Conservation (phyloP, 345 rosid species). For the Rhodomyrtus tomentosa region DNA sequence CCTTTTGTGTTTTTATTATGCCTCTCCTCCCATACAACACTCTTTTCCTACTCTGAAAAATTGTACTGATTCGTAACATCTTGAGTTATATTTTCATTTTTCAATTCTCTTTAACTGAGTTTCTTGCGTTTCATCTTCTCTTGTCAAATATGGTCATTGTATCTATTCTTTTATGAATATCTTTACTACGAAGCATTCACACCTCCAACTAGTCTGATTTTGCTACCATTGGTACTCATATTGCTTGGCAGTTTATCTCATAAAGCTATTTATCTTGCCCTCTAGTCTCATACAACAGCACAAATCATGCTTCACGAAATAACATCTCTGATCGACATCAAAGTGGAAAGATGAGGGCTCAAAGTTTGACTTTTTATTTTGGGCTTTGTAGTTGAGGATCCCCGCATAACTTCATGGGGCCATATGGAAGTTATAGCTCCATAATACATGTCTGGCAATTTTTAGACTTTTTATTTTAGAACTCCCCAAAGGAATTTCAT, state of each 20-base stretch:
- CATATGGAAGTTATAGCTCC: not conserved
- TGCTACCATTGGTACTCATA: not conserved
- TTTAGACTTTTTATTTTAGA: not conserved
- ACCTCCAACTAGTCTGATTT: not conserved
- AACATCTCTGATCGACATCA: not conserved
- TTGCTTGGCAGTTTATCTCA: not conserved
- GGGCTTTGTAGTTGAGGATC: not conserved
- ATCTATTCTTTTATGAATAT: not conserved
- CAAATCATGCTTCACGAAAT: not conserved
- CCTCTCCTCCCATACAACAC: not conserved
- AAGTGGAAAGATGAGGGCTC: not conserved
- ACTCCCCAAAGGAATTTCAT: not conserved
- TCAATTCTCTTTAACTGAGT: not conserved
- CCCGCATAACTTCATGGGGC: not conserved
- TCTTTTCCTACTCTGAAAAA: not conserved
- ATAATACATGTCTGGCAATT: not conserved
- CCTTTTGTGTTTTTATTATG: not conserved
- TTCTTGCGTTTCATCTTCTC: not conserved
- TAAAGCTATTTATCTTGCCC: not conserved
- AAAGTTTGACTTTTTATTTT: not conserved
- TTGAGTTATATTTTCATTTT: not conserved
- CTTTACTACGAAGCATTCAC: not conserved
- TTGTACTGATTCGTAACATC: not conserved
- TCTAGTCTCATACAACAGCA: not conserved
- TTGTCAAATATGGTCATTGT: not conserved